These are phyloP conservation scores for Fonsecaea pedrosoi DNA, from an alignment of 2,329 filamentous ascomycete genomes.

Conservation along the genomic window DNA sequence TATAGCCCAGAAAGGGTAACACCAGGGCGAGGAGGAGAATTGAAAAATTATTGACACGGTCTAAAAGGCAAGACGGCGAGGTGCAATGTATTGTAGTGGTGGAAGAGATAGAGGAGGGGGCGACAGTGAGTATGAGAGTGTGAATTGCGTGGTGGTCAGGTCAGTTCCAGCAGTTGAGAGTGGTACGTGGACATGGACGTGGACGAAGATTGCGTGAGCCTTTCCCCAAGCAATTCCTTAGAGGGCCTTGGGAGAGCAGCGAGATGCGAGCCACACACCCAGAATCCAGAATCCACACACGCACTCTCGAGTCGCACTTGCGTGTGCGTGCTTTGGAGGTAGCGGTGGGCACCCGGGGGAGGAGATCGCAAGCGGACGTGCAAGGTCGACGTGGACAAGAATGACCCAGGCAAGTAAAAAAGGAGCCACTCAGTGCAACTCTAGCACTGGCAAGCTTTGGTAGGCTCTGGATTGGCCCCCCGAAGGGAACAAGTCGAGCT, in stretches of 20 bases:
- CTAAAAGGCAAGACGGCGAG: background rate
- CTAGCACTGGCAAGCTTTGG: background rate
- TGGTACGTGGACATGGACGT: conserved; percentile 1
- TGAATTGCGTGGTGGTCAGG: background rate
- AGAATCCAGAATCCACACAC: background rate
- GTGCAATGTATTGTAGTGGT: conserved; percentile 11
- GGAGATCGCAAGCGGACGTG: background rate
- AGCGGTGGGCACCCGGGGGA: background rate
- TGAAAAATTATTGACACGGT: background rate
- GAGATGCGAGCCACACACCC: conserved; percentile 1
- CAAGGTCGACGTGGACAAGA: conserved; percentile 5
- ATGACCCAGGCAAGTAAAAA: conserved; percentile 1
- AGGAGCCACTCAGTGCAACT: background rate
- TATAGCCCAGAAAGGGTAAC: conserved; percentile 23
- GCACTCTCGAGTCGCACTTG: background rate
- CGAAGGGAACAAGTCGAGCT: background rate
- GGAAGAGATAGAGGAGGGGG: conserved; percentile 7
- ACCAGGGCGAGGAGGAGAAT: background rate
- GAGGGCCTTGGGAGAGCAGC: background rate
- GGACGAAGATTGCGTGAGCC: conserved; percentile 17
- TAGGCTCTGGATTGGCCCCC: conserved; percentile 1
- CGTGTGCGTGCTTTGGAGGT: background rate
- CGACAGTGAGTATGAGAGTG: conserved; percentile 15
- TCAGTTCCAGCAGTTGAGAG: background rate
- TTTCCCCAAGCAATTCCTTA: conserved; percentile 3